These are phyloP conservation scores for Mycena venus DNA, from an alignment of 768 basidiomycete species.

Conservation along the genomic window DNA sequence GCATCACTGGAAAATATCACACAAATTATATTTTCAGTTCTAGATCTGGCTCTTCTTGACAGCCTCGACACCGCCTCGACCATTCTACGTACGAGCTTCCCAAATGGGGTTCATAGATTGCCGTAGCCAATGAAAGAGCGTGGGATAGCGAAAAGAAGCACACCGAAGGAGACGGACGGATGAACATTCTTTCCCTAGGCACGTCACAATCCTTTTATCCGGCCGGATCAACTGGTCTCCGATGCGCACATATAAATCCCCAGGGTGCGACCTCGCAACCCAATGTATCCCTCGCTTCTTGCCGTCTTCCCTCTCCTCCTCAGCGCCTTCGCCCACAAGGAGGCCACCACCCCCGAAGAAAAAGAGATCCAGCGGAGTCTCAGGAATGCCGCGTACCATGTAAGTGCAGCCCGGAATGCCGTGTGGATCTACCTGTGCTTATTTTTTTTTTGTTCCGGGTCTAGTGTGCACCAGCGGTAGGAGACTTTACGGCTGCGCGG, in stretches of 20 bases:
- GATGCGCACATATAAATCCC: conserved; percentile 15
- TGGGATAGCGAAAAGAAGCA: conserved; percentile 21
- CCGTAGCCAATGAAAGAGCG: not conserved
- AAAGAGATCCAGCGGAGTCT: conserved; percentile 62
- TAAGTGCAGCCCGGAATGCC: conserved; percentile 39
- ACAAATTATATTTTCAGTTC: not conserved
- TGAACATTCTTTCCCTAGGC: not conserved
- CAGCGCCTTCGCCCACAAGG: conserved; percentile 53
- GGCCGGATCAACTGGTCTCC: conserved; percentile 22
- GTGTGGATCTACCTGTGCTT: not conserved
- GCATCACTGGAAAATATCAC: too few species aligned
- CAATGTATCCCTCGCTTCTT: conserved; percentile 31
- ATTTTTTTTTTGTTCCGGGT: not conserved
- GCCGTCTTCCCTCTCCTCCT: conserved; percentile 38
- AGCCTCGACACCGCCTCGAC: too few species aligned
- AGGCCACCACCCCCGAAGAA: conserved; percentile 60
- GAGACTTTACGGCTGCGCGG: conserved; percentile 62
- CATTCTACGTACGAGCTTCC: not conserved
- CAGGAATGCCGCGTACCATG: conserved; percentile 67
- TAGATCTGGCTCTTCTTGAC: not conserved
- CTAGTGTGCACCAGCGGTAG: conserved; percentile 68
- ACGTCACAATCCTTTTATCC: not conserved
- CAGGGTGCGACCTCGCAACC: not conserved
- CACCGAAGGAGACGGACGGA: conserved; percentile 24
- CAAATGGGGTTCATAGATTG: not conserved